Base-by-base conservation (phyloP, 345 rosid species). In the Citrus australasica region DNA sequence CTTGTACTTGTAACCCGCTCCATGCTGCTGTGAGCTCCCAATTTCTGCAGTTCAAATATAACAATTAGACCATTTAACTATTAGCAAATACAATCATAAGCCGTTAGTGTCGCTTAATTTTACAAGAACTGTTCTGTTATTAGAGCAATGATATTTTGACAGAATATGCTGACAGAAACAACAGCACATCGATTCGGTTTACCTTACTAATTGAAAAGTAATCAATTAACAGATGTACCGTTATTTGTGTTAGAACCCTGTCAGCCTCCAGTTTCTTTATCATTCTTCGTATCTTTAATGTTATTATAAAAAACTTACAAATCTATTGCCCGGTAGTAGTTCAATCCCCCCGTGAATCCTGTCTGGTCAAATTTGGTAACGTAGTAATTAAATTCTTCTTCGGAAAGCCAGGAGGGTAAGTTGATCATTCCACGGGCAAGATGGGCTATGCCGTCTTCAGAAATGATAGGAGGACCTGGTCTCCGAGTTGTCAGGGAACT, bases 21-120 rank as follows among this genome's bases (percentile, higher is more conserved):
- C 95, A 91, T 65, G 93, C 68, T 13, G 89, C 91, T 22, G 91
- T 89, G n/a, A 89, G 85, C 82, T 94, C 96, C 97, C 97, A 91
- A 58, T 83, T 93, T 83, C 97, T 94, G 78, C 67, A 69, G 10
- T 14, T 51, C 56, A 46, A 42, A 11, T 46, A 46, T 46, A 46
- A 46, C 16, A 11, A 46, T 11, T 46, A 46, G 16, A 46, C 16
- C 4, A 11, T 46, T 46, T 11, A 46, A 46, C 4, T 46, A 11
- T 3, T 42, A 42, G 13, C 11, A 40, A 40, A 40, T 40, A 40
- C 40, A 37, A 37, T 6, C 40, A 6, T 7, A 37, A 37, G 9
- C 9, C 40, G 40, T 37, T 37, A 0, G 46, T 40, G 3, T 40
- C 46, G 1, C 46, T 40, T 40, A 40, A 9, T 40, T 40, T 9